Base-by-base conservation (phyloP, 1,284 basidiomycete species). In the Lentinula novae-zelandiae region DNA sequence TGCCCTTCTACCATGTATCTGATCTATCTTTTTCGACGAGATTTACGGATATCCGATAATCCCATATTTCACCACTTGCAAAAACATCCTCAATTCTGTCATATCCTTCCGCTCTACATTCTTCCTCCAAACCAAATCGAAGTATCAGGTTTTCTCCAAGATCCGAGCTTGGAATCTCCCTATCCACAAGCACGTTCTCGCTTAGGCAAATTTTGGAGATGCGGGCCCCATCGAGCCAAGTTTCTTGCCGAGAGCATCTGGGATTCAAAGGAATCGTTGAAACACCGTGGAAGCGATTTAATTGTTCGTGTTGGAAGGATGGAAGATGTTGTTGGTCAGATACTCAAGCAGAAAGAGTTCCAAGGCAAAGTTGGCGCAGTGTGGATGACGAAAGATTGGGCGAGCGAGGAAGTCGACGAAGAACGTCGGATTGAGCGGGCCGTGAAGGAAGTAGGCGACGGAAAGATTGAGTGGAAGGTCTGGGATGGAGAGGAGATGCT, bases 21-120 rank as follows among this genome's bases (percentile, higher is more conserved):
- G 38, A 66, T 74, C 42, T 70, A 70, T 31, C 62, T 72, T 34
- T 64, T 71, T 15, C 60, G 69, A 17, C 72, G 75, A 60, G 78
- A 79, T 65, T 69, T 80, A 2, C 68, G 78, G 10, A 63, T 80
- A 0, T 72, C 77, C 62, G 82, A 83, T 67, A 79, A 81, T 39
- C 76, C 77, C 2, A 72, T 79, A n/a, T 72, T 82, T 38, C 73
- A 76, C 58, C 62, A 70, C n/a, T 66, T 75, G 0, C 76, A 65
- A 5, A 13, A 64, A 9, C 61, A 61, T 55, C 60, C 67, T 53
- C 62, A 69, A 39, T 65, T 74, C 49, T 79, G 77, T 8, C 79
- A 82, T 60, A 72, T 83, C 58, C 69, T 84, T 2, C 82, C 82
- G 1, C 66, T 83, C 52, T 83, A 77, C 67, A 78, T 82, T 60